Base-by-base conservation (phyloP, 2,329 filamentous ascomycete genomes). In the Chaetothyriales sp. region DNA sequence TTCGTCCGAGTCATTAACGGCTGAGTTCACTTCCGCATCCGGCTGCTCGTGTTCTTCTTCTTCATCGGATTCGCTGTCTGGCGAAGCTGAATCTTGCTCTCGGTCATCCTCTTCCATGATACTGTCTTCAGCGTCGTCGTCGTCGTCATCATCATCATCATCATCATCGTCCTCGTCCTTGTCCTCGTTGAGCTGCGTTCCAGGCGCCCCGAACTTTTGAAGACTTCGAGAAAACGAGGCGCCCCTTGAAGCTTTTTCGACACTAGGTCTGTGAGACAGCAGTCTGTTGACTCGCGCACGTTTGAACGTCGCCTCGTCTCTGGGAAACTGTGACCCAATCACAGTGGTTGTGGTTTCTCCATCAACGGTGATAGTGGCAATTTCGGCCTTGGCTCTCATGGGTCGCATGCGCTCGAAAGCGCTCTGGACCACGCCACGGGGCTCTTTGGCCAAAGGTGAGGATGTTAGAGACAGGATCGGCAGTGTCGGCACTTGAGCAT, bases 311-410 rank as follows among this genome's bases (percentile, higher is more conserved):
- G 26, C 46, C 28, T 43, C 52, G 57, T 25, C 57, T 36, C 52
- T 71, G 68, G 65, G 61, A 3, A 71, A 61, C 47, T 75, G 70
- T 47, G 72, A 76, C 1, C 83, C 82, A 57, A 87, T 74, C 28
- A 79, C 73, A 18, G 80, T 81, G 0, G 78, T 82, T 4, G 80
- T 73, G 0, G 81, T 86, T 45, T 74, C 75, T 54, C 81, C 73
- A 1, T 84, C 85, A 49, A 90, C 78, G 0, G 83, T 88, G 46
- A 90, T 84, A 1, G 83, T 86, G 18, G 84, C 84, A 48, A 81
- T 69, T 59, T 86, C 80, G 25, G 74, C 68, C 1, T 76, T 74
- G 1, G 75, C 68, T 32, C 83, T 75, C 61, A 79, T 83, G 1
- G 76, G 73, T 15, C 79, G 72, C 77, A 82, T 81, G 18, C 76